phyloP scores from a whole-genome alignment of 2,329 filamentous ascomycete species.

The Plenodomus tracheiphilus region DNA sequence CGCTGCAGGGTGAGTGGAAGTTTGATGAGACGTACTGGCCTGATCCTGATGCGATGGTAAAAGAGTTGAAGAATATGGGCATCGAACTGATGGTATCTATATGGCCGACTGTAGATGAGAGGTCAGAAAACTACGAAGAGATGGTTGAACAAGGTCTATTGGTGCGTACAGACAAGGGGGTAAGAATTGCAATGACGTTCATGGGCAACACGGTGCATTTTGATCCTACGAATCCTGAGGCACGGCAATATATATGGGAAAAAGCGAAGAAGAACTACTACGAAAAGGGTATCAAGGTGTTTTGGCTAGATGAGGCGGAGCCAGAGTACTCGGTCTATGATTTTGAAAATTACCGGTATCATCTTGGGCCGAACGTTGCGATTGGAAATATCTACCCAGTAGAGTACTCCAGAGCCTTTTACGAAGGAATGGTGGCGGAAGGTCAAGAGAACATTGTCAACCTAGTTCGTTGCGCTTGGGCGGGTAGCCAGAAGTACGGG shows the following conservation, averaged over 20 bases:
- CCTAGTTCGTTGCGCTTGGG: constrained; percentile 61
- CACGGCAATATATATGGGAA: constrained; percentile 63
- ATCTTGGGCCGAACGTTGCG: constrained; percentile 56
- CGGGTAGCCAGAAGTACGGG: constrained; percentile 65
- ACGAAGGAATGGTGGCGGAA: constrained; percentile 58
- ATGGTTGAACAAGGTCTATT: constrained; percentile 65
- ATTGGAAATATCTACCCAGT: constrained; percentile 65
- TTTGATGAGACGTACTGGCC: constrained; percentile 69
- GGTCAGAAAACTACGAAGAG: constrained; percentile 62
- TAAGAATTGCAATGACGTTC: constrained; percentile 62
- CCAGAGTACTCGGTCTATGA: constrained; percentile 68
- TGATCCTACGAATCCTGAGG: constrained; percentile 65
- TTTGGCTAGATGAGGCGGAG: constrained; percentile 73
- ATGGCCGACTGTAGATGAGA: constrained; percentile 67
- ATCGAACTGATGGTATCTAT: constrained; percentile 71
- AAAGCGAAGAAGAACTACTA: constrained; percentile 65
- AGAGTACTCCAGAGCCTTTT: constrained; percentile 63
- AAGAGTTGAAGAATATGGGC: constrained; percentile 60
- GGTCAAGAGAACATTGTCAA: constrained; percentile 64
- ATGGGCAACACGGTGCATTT: constrained; percentile 63
- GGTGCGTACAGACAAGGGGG: constrained; percentile 63
- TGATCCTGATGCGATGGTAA: constrained; percentile 67
- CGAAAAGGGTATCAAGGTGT: constrained; percentile 63
- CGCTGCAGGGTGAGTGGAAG: constrained; percentile 67
- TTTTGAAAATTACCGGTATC: constrained; percentile 68